phyloP scores from a whole-genome alignment of 1,284 basidiomycete species.

The Exobasidium cylindrosporum region DNA sequence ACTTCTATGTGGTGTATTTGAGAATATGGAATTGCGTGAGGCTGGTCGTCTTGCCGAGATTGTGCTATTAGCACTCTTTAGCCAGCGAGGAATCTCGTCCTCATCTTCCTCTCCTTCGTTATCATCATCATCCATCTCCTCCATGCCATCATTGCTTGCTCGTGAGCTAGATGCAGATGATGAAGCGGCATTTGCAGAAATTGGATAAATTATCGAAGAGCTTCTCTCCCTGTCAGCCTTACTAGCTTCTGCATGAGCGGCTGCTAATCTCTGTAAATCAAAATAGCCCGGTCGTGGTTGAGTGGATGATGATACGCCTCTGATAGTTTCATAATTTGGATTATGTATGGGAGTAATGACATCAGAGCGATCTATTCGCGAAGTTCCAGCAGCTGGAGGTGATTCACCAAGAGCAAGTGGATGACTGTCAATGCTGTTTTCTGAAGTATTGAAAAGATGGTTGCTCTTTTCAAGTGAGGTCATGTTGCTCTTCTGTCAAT shows the following conservation, averaged over 20 bases:
- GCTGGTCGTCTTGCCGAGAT: neutral
- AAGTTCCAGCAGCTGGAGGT: neutral
- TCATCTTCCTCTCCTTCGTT: neutral
- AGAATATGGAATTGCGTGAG: neutral
- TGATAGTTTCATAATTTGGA: neutral
- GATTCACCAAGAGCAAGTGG: neutral
- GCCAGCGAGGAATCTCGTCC: neutral
- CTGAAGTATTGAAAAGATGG: conserved; percentile 7
- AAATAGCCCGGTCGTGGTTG: conserved; percentile 14
- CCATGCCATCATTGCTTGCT: neutral
- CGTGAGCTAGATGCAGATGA: neutral
- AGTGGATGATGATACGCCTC: neutral
- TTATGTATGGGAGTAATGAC: neutral
- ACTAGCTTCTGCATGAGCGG: conserved; percentile 10
- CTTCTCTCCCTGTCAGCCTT: conserved; percentile 1
- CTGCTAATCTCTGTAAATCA: conserved; percentile 22
- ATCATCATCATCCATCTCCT: neutral
- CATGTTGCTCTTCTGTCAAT: no score
- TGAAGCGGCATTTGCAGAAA: neutral
- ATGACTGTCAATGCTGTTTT: neutral
- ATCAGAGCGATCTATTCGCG: neutral
- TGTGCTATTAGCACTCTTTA: neutral
- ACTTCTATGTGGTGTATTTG: neutral
- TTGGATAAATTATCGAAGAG: neutral
- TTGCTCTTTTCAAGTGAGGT: neutral